A percentile compares a stretch with the other conserved stretches of the same genome.
Evolutionary conservation across 2,329 filamentous ascomycete genomes (phyloP).

Genomic region (Ophiostoma ips): DNA sequence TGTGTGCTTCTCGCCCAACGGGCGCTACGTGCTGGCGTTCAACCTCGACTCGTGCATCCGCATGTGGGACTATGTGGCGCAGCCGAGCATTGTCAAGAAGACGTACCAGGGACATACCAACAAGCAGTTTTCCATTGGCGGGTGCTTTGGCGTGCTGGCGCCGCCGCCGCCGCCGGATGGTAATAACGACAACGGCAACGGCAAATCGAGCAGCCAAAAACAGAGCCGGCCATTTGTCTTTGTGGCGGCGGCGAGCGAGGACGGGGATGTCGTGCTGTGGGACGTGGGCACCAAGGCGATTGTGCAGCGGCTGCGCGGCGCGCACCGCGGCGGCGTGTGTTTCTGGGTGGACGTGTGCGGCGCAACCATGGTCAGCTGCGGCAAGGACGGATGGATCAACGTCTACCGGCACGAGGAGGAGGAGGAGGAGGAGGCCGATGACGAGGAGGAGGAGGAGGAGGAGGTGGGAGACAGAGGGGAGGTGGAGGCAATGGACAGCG

Average conservation of each 20-base stretch:
- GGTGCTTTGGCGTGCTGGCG: constrained; percentile 56
- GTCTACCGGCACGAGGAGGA: constrained; percentile 28
- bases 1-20: constrained; percentile 88
- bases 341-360: constrained; percentile 52
- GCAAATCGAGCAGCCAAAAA: constrained; percentile 8
- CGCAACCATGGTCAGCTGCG: constrained; percentile 42
- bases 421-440: not conserved
- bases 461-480: too few relatives aligned
- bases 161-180: too few relatives aligned
- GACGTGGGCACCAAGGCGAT: constrained; percentile 77
- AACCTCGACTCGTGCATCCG: constrained; percentile 82
- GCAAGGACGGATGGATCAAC: constrained; percentile 38
- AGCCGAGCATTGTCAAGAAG: constrained; percentile 63
- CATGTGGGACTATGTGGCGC: constrained; percentile 89
- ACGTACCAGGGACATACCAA: constrained; percentile 93
- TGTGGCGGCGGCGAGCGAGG: constrained; percentile 73
- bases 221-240: constrained; percentile 21
- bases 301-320: constrained; percentile 48
- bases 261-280: constrained; percentile 77
- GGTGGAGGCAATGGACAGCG: too few relatives aligned
- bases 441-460: not conserved
- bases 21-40: constrained; percentile 81
- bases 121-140: constrained; percentile 67
- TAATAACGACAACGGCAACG: constrained; percentile 3
- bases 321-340: constrained; percentile 42